These are phyloP conservation scores for Spergularia marina DNA, from an alignment of 148 eudicot species.

Conservation along the genomic window DNA sequence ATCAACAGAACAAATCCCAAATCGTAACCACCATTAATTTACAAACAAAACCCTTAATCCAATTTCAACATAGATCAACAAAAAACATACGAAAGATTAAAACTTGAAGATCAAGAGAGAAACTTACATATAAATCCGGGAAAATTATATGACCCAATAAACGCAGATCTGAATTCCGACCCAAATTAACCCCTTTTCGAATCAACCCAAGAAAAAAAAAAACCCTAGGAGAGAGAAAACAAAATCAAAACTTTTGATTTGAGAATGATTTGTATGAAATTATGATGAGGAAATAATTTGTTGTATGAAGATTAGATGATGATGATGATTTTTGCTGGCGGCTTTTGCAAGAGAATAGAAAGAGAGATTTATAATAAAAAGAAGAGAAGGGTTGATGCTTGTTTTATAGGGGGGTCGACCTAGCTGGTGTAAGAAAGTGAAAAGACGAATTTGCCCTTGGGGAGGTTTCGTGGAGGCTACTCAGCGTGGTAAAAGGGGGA, in stretches of 20 bases:
- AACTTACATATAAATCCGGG: too few relatives aligned
- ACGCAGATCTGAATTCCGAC: not conserved
- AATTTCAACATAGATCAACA: too few relatives aligned
- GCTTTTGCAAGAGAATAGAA: not conserved
- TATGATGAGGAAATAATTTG: conserved; percentile 16
- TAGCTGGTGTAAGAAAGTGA: not conserved
- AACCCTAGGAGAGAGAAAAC: conserved; percentile 31
- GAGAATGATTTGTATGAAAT: too few relatives aligned
- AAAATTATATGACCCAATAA: conserved; percentile 1
- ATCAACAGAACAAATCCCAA: too few relatives aligned
- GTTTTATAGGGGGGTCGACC: conserved; percentile 14
- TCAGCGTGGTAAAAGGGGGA: not conserved
- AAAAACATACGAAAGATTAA: too few relatives aligned
- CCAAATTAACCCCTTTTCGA: too few relatives aligned
- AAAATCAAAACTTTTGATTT: not conserved
- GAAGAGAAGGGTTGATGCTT: not conserved
- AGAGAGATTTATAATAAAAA: not conserved
- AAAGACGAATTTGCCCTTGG: conserved; percentile 18
- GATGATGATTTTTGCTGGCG: not conserved
- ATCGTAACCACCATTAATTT: too few relatives aligned
- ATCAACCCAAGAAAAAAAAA: not conserved
- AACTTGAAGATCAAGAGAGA: too few relatives aligned
- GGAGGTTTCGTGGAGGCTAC: conserved; percentile 21
- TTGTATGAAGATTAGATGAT: too few relatives aligned
- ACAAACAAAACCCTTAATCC: too few relatives aligned